Conservation (phyloP, 2,329 filamentous ascomycete species). For the Capronia americana region DNA sequence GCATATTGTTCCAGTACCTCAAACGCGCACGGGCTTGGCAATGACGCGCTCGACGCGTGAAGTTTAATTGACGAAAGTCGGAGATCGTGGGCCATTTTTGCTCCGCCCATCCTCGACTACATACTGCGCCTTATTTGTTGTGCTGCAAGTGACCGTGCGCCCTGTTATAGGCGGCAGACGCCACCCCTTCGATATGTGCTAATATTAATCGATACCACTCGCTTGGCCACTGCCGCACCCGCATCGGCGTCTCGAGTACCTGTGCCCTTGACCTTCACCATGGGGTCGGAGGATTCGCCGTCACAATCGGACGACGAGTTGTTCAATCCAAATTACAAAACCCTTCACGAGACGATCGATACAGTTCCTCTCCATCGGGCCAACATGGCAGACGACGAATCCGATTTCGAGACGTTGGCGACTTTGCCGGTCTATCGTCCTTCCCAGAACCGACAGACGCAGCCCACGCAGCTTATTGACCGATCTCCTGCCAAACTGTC, state of each 20-base stretch:
- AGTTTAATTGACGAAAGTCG: background rate
- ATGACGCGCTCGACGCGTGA: slow-evolving; percentile 6
- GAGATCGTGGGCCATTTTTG: slow-evolving; percentile 1
- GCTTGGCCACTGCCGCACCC: slow-evolving; percentile 4
- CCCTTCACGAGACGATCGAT: slow-evolving; percentile 34
- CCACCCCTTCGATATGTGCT: background rate
- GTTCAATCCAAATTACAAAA: slow-evolving; percentile 28
- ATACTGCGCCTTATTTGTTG: background rate
- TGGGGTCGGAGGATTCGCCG: slow-evolving; percentile 26
- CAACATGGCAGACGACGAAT: slow-evolving; percentile 22
- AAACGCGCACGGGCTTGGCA: background rate
- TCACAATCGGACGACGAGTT: slow-evolving; percentile 38
- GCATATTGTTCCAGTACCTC: background rate
- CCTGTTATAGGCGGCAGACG: background rate
- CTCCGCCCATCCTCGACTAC: background rate
- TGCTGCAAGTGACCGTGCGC: slow-evolving; percentile 2
- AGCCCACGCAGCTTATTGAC: slow-evolving; percentile 66
- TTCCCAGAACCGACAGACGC: slow-evolving; percentile 58
- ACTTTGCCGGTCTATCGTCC: slow-evolving; percentile 52
- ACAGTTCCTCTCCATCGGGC: slow-evolving; percentile 34
- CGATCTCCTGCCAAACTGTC: slow-evolving; percentile 42
- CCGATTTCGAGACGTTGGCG: slow-evolving; percentile 56
- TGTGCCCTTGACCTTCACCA: slow-evolving; percentile 3
- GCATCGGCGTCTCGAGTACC: background rate
- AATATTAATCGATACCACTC: background rate